These are phyloP conservation scores for Trichoderma reesei DNA, from an alignment of 495 filamentous ascomycete species.

Conservation along the genomic window DNA sequence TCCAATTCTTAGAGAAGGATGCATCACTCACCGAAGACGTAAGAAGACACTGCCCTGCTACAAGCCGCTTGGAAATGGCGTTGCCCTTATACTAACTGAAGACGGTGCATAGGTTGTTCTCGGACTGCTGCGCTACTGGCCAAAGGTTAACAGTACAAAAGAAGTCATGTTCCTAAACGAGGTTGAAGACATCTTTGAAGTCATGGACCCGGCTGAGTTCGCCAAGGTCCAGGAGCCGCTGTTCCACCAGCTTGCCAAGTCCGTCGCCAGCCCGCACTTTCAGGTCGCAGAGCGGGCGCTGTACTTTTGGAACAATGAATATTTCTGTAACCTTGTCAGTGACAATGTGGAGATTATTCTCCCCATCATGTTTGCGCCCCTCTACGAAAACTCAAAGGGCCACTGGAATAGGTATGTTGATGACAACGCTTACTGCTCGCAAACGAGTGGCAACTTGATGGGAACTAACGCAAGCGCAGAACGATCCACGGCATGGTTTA, in stretches of 20 bases:
- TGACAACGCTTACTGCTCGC: neutral
- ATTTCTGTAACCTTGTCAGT: slow-evolving; percentile 98
- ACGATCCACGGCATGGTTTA: slow-evolving; percentile 99
- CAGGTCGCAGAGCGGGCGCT: slow-evolving; percentile 96
- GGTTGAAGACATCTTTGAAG: slow-evolving; percentile 98
- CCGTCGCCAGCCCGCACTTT: slow-evolving; percentile 96
- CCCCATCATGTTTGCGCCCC: slow-evolving; percentile 97
- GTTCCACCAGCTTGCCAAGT: slow-evolving; percentile 95
- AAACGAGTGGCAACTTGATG: no score
- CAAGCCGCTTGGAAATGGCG: neutral
- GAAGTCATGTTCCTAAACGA: slow-evolving; percentile 99
- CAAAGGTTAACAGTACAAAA: slow-evolving; percentile 98
- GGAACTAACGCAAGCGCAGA: slow-evolving; percentile 35
- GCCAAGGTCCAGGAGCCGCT: slow-evolving; percentile 96
- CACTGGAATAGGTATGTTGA: slow-evolving; percentile 89
- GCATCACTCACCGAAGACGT: slow-evolving; percentile 95
- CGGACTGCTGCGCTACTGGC: slow-evolving; percentile 93
- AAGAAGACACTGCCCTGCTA: slow-evolving; percentile 12
- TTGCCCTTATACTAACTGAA: slow-evolving; percentile 12
- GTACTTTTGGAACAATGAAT: slow-evolving; percentile 99
- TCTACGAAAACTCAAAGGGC: slow-evolving; percentile 98
- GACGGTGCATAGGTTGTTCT: slow-evolving; percentile 63
- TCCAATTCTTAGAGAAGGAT: slow-evolving; percentile 98
- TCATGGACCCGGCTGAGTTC: slow-evolving; percentile 98
- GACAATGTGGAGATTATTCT: slow-evolving; percentile 98